Base-by-base conservation (phyloP, 1,284 basidiomycete genomes). In the Ganoderma lingzhi region DNA sequence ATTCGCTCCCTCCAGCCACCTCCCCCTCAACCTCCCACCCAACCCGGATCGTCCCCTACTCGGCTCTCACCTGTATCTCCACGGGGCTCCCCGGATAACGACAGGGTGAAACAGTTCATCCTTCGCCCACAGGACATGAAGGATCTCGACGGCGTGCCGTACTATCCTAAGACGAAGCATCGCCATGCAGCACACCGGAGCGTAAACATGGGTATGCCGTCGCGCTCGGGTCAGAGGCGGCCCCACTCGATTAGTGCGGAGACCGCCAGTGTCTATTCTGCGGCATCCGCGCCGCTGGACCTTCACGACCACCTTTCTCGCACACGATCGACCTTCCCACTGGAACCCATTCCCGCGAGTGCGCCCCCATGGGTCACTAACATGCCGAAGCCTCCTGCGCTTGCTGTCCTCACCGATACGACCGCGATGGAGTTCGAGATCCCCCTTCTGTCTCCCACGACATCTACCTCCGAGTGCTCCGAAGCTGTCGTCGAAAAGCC, bases 261-360 rank as follows among this genome's bases (percentile, higher is more conserved):
- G 61, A 80, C 80, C 0, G 78, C 74, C 19, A 84, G 83, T 48
- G 73, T 83, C 28, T 84, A 85, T 70, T 85, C 84, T 15, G 74
- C 77, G 6, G 80, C 78, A 8, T 84, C 83, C 23, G 82, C 81
- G 2, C 78, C 80, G 12, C 62, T 67, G 6, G 76, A 81, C 41
- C 65, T 77, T 51, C 80, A 81, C 70, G 80, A 78, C 37, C 69
- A 67, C 10, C 65, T 74, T 3, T 71, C 75, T 56, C 71, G 68
- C 41, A 35, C 23, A 30, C 48, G 48, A 71, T n/a, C 74, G 71
- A 61, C 72, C 17, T 73, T 76, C 60, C 62, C 61, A 58, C 64
- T 76, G 23, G 68, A 69, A 23, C 69, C 70, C 12, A 61, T 61
- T 41, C 70, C 73, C 32, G 56, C 59, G 19, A 64, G 70, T 28